phyloP scores from a whole-genome alignment of 2,329 filamentous ascomycete species.

The Xylaria sp. region DNA sequence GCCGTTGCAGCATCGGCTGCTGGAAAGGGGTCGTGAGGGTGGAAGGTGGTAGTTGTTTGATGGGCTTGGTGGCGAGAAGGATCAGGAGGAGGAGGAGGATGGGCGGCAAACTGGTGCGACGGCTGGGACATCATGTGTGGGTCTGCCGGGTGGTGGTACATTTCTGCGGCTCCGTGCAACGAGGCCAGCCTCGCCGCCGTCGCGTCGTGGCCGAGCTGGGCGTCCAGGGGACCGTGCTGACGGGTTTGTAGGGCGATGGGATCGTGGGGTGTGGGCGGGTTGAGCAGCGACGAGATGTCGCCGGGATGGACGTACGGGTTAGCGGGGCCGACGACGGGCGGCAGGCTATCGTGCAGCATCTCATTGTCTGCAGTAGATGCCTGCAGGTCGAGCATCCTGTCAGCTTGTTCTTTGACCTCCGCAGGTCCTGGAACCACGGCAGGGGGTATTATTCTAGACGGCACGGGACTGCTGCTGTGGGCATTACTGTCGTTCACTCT shows the following conservation, averaged over 20 bases:
- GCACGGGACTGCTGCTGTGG: slow-evolving; percentile 14
- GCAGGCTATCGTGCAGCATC: slow-evolving; percentile 7
- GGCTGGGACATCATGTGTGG: slow-evolving; percentile 59
- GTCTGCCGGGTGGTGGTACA: slow-evolving; percentile 61
- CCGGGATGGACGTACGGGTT: slow-evolving; percentile 51
- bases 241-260: slow-evolving; percentile 33
- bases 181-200: slow-evolving; percentile 31
- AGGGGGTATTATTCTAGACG: slow-evolving; percentile 24
- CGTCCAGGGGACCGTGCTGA: slow-evolving; percentile 41
- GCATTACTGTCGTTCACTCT: slow-evolving; percentile 24
- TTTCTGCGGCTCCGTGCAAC: slow-evolving; percentile 36
- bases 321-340: slow-evolving; percentile 35
- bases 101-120: slow-evolving; percentile 32
- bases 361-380: slow-evolving; percentile 26
- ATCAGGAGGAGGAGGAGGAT: too few relatives aligned
- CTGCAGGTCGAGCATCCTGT: slow-evolving; percentile 30
- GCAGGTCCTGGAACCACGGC: slow-evolving; percentile 15
- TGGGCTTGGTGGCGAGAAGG: too few relatives aligned
- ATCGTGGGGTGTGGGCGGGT: slow-evolving; percentile 32
- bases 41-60: too few relatives aligned
- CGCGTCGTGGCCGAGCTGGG: slow-evolving; percentile 28
- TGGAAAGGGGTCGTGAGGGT: too few relatives aligned
- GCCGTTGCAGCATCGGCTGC: too few relatives aligned
- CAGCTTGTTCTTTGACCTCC: slow-evolving; percentile 25
- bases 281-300: slow-evolving; percentile 51